A percentile compares a stretch with the other conserved stretches of the same genome.
phyloP scores from a whole-genome alignment of 257 asterid species.

The Capsicum chinense region DNA sequence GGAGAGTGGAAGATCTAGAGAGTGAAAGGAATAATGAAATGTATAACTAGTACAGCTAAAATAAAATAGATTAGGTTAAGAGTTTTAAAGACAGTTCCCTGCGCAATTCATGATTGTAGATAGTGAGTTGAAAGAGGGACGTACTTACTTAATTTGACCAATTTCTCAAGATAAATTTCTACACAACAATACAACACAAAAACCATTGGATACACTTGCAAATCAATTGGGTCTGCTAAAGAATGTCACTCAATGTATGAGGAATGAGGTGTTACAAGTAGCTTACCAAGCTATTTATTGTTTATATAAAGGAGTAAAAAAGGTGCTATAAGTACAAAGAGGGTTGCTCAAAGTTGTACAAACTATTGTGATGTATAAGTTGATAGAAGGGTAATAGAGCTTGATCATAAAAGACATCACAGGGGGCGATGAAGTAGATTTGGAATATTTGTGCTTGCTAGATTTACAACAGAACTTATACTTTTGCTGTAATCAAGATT shows the following conservation, averaged over 20 bases:
- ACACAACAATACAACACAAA: not conserved
- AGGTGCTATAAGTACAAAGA: not conserved
- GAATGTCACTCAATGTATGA: not conserved
- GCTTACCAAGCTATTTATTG: no score
- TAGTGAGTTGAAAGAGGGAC: not conserved
- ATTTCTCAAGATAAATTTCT: no score
- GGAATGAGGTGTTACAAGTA: no score
- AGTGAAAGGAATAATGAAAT: no score
- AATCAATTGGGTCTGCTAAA: not conserved
- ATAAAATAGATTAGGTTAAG: no score
- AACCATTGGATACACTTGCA: not conserved
- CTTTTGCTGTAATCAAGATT: not conserved
- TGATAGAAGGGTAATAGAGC: not conserved
- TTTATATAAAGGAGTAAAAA: not conserved
- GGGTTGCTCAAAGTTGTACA: not conserved
- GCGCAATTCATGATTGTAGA: not conserved
- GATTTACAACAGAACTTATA: not conserved
- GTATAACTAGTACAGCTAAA: no score
- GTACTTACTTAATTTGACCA: not conserved
- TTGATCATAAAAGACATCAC: not conserved
- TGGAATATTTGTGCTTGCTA: not conserved
- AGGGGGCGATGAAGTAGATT: not conserved
- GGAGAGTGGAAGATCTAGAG: no score
- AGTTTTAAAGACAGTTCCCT: no score
- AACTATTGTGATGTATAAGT: no score